Base-by-base conservation (phyloP, 1,139 yeast genomes). In the Diutina sp. region DNA sequence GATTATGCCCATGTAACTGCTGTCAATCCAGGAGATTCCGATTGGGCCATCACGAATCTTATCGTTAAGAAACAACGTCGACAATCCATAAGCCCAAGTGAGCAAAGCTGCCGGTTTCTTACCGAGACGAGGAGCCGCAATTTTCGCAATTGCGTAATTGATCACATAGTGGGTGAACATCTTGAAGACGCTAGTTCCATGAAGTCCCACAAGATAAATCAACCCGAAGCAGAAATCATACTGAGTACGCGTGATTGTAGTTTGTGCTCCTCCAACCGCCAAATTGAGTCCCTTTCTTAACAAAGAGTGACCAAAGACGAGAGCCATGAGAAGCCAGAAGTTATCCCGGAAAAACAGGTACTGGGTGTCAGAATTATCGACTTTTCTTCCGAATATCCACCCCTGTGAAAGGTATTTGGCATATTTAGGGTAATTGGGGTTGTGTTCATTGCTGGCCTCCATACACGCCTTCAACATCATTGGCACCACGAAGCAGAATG, bases 351-450 rank as follows among this genome's bases (percentile, higher is more conserved):
- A 90, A 64, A 90, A 89, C 38, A 90, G 73, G 66, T 93, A 95
- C 68, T 95, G 99, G 47, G 76, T 76, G 67, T 95, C 99, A 4
- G 96, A 86, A 67, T 91, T 91, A 67, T 95, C 97, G 62, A 82
- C 95, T 72, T 81, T 85, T 41, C 95, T 70, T 2, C 91, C 90
- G 62, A 84, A 82, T 61, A 88, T 69, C 96, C 96, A 89, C 2
- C 91, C 87, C 9, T 78, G 71, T 52, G 84, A 77, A 58, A 93
- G 73, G 53, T 84, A 71, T 57, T 82, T 79, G 60, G 79, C 78
- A 65, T 79, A 90, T 56, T 74, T 72, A 21, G 79, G 78, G 65
- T 85, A 93, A 65, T 90, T 90, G n/a, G 86, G 84, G 65, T 88
- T 90, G 6, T 82, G 72, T 58, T 85, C 89, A 64, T 83, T 83